phyloP scores from a whole-genome alignment of 2,329 filamentous ascomycete genomes.

The Diaporthe citriasiana region DNA sequence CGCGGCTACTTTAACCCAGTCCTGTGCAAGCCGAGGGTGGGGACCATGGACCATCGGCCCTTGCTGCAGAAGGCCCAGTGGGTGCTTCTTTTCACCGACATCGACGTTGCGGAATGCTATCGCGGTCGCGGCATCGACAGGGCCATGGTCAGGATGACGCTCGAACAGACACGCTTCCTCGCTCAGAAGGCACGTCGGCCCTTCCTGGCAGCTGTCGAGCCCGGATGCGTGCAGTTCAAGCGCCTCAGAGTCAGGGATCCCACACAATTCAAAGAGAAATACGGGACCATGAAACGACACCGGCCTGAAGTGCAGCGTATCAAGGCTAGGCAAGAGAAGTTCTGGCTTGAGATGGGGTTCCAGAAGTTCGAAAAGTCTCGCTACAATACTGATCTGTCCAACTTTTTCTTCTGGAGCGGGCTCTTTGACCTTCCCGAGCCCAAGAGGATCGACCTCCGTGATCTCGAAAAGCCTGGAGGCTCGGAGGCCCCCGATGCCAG shows the following conservation, averaged over 20 bases:
- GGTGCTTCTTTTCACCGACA: background rate
- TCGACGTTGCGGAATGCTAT: background rate
- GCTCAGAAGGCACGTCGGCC: background rate
- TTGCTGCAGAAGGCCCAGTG: background rate
- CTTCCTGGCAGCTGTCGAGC: background rate
- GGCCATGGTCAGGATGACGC: background rate
- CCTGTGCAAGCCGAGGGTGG: background rate
- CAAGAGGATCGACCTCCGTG: background rate
- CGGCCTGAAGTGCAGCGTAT: background rate
- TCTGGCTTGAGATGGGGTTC: background rate
- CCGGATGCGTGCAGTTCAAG: background rate
- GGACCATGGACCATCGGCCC: too few species aligned
- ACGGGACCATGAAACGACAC: background rate
- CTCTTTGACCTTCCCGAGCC: background rate
- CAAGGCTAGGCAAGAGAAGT: background rate
- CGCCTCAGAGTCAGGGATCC: background rate
- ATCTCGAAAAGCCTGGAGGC: too few species aligned
- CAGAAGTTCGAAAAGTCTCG: background rate
- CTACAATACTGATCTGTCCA: background rate
- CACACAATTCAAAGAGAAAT: accelerated
- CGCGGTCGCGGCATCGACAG: background rate
- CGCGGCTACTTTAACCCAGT: background rate
- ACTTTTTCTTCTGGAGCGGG: background rate
- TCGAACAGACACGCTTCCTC: background rate
- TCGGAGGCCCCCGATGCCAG: too few species aligned